These are phyloP conservation scores for Akanthomyces muscarius DNA, from an alignment of 2,329 filamentous ascomycete species.

Conservation along the genomic window DNA sequence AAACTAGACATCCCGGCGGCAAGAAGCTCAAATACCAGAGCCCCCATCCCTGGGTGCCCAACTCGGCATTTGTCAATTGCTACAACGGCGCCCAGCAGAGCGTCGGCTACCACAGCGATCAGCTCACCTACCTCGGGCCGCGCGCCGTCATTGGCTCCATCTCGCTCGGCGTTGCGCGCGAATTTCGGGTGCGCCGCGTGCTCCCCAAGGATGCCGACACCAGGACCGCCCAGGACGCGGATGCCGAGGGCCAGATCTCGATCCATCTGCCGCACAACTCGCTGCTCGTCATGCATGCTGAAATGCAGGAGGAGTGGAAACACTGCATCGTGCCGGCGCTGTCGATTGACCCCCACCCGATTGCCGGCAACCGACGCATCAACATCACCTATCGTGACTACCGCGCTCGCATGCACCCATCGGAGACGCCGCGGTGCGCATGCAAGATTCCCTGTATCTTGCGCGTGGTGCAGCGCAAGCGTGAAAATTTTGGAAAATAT, in stretches of 20 bases:
- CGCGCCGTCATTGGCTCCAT: conserved; percentile 84
- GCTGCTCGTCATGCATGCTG: conserved; percentile 90
- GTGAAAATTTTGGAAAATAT: conserved; percentile 72
- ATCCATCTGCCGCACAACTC: conserved; percentile 95
- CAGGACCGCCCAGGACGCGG: conserved; percentile 42
- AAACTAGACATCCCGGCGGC: conserved; percentile 60
- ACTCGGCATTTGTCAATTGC: conserved; percentile 92
- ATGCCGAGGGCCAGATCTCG: conserved; percentile 78
- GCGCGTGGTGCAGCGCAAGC: conserved; percentile 74
- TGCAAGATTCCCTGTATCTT: conserved; percentile 68
- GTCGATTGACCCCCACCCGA: conserved; percentile 77
- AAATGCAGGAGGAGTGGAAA: conserved; percentile 98
- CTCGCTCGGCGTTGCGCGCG: conserved; percentile 84
- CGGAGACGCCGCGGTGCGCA: conserved; percentile 70
- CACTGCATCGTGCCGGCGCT: conserved; percentile 74
- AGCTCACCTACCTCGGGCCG: conserved; percentile 88
- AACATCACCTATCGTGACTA: conserved; percentile 95
- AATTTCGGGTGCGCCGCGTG: conserved; percentile 82
- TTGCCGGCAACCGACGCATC: conserved; percentile 75
- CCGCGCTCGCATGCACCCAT: conserved; percentile 70
- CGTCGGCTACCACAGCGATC: conserved; percentile 90
- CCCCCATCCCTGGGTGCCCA: conserved; percentile 70
- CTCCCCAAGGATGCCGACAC: conserved; percentile 54
- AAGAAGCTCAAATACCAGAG: conserved; percentile 77
- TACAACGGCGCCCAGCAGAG: conserved; percentile 77